Base-by-base conservation (phyloP, 2,329 filamentous ascomycete genomes). In the Colletotrichum abscissum region DNA sequence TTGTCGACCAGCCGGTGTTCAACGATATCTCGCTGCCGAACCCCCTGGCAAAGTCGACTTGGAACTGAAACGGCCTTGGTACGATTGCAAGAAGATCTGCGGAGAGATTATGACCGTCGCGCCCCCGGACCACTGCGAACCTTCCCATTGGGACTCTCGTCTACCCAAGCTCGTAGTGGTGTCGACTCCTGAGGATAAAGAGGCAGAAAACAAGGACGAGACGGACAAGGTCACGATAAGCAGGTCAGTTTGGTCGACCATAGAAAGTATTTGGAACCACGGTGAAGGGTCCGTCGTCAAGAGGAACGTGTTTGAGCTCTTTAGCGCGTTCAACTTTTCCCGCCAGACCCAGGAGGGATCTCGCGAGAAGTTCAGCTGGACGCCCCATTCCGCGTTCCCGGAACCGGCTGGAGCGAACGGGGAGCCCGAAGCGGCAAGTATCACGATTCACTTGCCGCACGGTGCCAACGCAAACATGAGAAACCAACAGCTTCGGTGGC, bases 91-190 rank as follows among this genome's bases (percentile, higher is more conserved):
- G 19, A 49, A 49, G 42, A 49, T 66, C 6, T 54, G 52, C 30
- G 68, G 60, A 52, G 24, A 57, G 33, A 67, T 67, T 5, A 60
- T 38, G 33, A 67, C 24, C 5, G 19, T 52, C 19, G 55, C 55
- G 4, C 55, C 64, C 16, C 33, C 16, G 19, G n/a, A 26, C 64
- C 35, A 67, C 28, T 6, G 8, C 19, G 64, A 67, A 24, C 64
- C 64, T 19, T 16, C 63, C 8, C 28, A 46, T 9, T 49, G 16
- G 42, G 46, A 33, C 24, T 26, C 63, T n/a, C 33, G 28, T 56
- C 46, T 30, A 24, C 22, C 22, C 5, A 16, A 42, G 38, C 38
- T 42, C 38, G 12, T 42, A 42, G 38, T 42, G 38, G 38, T 42
- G 14, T 7, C 38, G 12, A 16, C 14, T 42, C 38, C 38, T 6